Conservation (phyloP, 768 basidiomycete species). For the Trametes cubensis region DNA sequence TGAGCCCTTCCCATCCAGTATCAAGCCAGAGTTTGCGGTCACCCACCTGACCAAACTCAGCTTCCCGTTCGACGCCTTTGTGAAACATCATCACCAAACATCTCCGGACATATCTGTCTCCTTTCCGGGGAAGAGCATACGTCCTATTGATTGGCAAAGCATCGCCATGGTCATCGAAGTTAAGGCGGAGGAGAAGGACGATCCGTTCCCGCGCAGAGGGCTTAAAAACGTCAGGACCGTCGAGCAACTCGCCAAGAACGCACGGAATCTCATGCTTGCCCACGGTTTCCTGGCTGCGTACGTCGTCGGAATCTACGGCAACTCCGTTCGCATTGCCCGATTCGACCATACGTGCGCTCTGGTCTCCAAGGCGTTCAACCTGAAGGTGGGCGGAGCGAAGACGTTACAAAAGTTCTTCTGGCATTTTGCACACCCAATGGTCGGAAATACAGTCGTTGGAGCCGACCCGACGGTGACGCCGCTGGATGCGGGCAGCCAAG, state of each 20-base stretch:
- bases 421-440: constrained; percentile 13
- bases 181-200: background rate
- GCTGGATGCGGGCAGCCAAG: background rate
- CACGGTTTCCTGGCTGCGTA: constrained; percentile 13
- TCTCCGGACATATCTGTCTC: constrained; percentile 1
- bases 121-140: background rate
- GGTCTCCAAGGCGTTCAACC: constrained; percentile 2
- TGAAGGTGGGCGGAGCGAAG: background rate
- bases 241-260: constrained; percentile 8
- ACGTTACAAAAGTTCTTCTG: constrained; percentile 15
- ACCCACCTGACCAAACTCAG: background rate
- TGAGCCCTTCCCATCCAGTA: background rate
- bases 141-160: background rate
- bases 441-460: constrained; percentile 9
- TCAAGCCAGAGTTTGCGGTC: background rate
- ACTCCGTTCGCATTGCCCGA: constrained; percentile 11
- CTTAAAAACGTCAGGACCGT: background rate
- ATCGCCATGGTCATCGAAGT: constrained; percentile 8
- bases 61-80: constrained; percentile 11
- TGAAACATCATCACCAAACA: background rate
- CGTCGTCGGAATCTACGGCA: constrained; percentile 19
- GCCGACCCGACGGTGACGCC: constrained; percentile 4
- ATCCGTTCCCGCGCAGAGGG: background rate
- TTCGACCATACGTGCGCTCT: constrained; percentile 16
- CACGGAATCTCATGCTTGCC: constrained; percentile 14